Evolutionary conservation across 2,329 filamentous ascomycete genomes (phyloP).

Genomic region (Calonectria hawksworthii): DNA sequence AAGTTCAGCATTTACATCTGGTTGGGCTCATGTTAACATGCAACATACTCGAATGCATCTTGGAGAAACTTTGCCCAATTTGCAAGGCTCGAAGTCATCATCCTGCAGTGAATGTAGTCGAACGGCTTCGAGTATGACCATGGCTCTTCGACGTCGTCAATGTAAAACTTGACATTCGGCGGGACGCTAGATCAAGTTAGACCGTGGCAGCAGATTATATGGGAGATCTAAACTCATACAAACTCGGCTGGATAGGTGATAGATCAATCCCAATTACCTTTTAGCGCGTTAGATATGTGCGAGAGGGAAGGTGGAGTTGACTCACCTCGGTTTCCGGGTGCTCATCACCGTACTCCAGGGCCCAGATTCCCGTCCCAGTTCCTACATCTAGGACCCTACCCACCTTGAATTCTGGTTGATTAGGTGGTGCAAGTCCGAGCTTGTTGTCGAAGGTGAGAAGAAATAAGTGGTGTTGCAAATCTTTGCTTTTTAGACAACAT

Average conservation of each 20-base stretch:
- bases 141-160: conserved; percentile 13
- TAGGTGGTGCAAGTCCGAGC: conserved; percentile 33
- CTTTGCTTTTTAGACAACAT: not conserved
- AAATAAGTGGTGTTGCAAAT: conserved; percentile 37
- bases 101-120: conserved; percentile 14
- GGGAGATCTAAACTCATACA: conserved; percentile 16
- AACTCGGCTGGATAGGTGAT: conserved; percentile 36
- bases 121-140: conserved; percentile 4
- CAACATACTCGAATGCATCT: conserved; percentile 1
- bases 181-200: conserved; percentile 28
- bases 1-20: not conserved
- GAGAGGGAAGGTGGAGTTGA: too few relatives aligned
- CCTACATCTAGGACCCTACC: conserved; percentile 36
- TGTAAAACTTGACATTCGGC: conserved; percentile 23
- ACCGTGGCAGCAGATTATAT: too few relatives aligned
- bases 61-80: conserved; percentile 2
- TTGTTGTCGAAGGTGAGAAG: conserved; percentile 32
- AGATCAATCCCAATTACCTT: too few relatives aligned
- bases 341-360: not conserved
- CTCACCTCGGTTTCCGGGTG: too few relatives aligned
- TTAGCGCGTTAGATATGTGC: too few relatives aligned
- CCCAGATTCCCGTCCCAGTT: conserved; percentile 41
- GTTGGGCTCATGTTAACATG: not conserved
- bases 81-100: conserved; percentile 15
- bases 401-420: conserved; percentile 24